Evolutionary conservation across 768 basidiomycete genomes (phyloP), one percentile per base, ranked within the genome.

Genomic region (Trametes gibbosa): DNA sequence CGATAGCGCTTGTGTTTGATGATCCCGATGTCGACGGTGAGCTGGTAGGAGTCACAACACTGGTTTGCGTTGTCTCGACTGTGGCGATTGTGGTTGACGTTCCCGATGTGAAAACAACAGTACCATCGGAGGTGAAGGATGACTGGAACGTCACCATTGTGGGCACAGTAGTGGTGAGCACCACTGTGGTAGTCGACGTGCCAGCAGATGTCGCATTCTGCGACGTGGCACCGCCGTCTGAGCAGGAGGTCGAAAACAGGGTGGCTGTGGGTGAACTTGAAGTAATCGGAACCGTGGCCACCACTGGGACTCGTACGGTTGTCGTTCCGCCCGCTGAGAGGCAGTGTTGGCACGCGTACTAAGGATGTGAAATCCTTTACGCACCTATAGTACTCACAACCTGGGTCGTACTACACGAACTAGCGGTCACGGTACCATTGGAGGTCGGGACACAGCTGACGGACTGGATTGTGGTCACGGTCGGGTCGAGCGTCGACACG

Each of bases 371-470:
- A 7, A 4, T 3, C 14, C 7, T 24, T 34, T 42, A 45, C 59
- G 57, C 41, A 42, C 60, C 62, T 42, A 68, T 53, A n/a, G 64
- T 66, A 49, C 63, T 68, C 32, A 63, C 61, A 7, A 47, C 25
- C 37, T 56, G 37, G 3, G 21, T 37, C 2, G 57, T 58, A 19
- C 41, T 45, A 47, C 61, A 62, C 14, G 59, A 61, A 21, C 48
- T 53, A n/a, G 62, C 56, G 16, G 42, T 55, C 2, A 27, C 52
- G 17, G 40, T 53, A 1, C 55, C 61, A 16, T 17, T 58, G 35
- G 59, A 27, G 12, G 56, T 23, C 14, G 59, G 53, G 3, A 40
- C 45, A 45, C 63, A 68, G 17, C 27, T 34, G 32, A 53, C 25
- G 27, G 50, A 51, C 23, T 45, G 40, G 50, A 63, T 57, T 9